Percentiles rank a stretch among this genome's conserved stretches.
These are phyloP conservation scores for Sergeia podlipaevii DNA, from an alignment of 208 protist genomes.

Conservation along the genomic window DNA sequence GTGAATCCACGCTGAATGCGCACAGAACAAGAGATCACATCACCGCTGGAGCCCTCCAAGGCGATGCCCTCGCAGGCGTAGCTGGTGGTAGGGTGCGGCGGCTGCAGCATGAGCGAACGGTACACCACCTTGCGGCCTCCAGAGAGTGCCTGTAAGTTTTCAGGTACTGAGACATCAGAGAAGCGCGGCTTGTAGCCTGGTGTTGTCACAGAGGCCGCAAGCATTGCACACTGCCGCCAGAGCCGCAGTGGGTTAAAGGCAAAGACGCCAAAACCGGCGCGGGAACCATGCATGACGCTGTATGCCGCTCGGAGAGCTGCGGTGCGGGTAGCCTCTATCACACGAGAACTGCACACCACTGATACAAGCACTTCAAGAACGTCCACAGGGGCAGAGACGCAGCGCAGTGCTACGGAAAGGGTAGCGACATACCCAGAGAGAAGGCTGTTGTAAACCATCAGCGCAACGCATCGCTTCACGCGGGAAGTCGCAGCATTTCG, in stretches of 20 bases:
- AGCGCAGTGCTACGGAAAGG: conserved; percentile 34
- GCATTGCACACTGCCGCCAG: conserved; percentile 31
- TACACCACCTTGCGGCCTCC: conserved; percentile 37
- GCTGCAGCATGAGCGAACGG: not conserved
- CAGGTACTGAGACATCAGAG: conserved; percentile 11
- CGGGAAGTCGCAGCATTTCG: conserved; percentile 22
- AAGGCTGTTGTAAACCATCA: conserved; percentile 45
- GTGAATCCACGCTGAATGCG: conserved; percentile 53
- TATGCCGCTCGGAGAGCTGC: conserved; percentile 44
- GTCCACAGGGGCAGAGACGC: conserved; percentile 21
- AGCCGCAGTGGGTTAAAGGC: conserved; percentile 27
- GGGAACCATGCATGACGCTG: conserved; percentile 19
- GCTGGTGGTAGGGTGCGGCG: conserved; percentile 16
- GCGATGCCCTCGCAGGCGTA: conserved; percentile 61
- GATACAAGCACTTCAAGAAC: conserved; percentile 43
- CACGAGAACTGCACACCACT: conserved; percentile 48
- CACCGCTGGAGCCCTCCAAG: conserved; percentile 49
- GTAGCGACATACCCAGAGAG: conserved; percentile 54
- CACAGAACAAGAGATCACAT: conserved; percentile 67
- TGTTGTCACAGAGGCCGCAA: conserved; percentile 14
- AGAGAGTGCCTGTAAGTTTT: conserved; percentile 21
- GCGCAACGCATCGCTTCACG: conserved; percentile 43
- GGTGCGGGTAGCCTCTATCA: conserved; percentile 32
- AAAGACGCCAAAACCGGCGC: conserved; percentile 8
- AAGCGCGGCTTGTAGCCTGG: conserved; percentile 28